Evolutionary conservation across 2,329 filamentous ascomycete species (phyloP).

Genomic region (Phoma sp.): DNA sequence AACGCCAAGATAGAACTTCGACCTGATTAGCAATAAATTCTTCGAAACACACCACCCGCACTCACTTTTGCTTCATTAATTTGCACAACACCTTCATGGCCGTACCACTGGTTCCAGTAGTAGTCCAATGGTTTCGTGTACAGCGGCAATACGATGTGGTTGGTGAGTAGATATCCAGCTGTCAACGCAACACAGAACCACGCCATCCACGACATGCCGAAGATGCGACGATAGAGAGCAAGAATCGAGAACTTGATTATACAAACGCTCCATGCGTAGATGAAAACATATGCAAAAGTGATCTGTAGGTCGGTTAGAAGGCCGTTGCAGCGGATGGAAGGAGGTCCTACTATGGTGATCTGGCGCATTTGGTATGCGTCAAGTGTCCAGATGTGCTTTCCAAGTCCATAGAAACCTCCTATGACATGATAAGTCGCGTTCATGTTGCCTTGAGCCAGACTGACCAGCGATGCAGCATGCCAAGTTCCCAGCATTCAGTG

Average conservation of each 20-base stretch:
- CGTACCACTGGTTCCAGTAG: constrained; percentile 32
- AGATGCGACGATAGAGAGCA: constrained; percentile 34
- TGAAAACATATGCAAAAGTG: constrained; percentile 34
- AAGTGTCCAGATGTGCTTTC: constrained; percentile 35
- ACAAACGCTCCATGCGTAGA: constrained; percentile 35
- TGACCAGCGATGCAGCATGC: constrained; percentile 34
- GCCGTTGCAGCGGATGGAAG: background rate
- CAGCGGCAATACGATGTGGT: constrained; percentile 28
- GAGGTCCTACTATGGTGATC: constrained; percentile 28
- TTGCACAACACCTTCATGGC: constrained; percentile 20
- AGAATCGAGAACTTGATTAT: constrained; percentile 38
- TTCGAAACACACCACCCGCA: background rate
- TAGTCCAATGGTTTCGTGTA: constrained; percentile 25
- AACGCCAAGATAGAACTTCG: constrained; percentile 31
- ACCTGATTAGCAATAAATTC: background rate
- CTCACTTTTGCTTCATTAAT: constrained; percentile 30
- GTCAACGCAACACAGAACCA: constrained; percentile 28
- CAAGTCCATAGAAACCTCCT: constrained; percentile 32
- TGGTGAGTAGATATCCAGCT: constrained; percentile 26
- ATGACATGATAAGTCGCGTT: background rate
- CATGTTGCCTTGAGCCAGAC: background rate
- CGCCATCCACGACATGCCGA: constrained; percentile 31
- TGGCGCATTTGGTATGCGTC: constrained; percentile 30
- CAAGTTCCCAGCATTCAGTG: constrained; percentile 29
- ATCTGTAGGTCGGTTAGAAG: constrained; percentile 21